Percentiles rank a stretch among this genome's conserved stretches.
Conservation (phyloP, 495 filamentous ascomycete genomes). For the Parathielavia hyrcaniae region DNA sequence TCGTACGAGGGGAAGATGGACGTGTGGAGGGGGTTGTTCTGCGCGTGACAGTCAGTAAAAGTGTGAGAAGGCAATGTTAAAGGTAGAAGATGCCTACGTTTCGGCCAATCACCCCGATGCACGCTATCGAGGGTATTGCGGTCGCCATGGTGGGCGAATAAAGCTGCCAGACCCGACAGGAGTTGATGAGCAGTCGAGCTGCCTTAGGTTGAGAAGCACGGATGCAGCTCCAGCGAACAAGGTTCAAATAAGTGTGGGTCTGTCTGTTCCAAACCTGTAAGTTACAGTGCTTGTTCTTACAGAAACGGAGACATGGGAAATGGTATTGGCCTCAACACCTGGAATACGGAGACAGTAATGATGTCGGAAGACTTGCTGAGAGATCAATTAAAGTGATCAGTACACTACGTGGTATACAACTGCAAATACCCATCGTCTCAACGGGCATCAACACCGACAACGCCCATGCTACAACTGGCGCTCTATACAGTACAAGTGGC, state of each 20-base stretch:
- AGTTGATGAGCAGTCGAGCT: neutral
- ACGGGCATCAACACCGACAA: neutral
- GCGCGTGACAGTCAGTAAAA: neutral
- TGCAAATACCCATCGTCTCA: too few relatives aligned
- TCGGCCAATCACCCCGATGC: constrained; percentile 88
- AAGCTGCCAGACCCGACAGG: neutral
- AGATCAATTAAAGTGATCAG: too few relatives aligned
- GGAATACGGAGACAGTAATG: neutral
- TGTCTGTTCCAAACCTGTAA: neutral
- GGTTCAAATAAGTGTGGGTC: too few relatives aligned
- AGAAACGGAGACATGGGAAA: neutral
- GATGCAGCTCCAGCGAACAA: neutral
- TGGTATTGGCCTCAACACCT: neutral
- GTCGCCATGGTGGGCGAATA: constrained; percentile 36
- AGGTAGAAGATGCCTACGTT: constrained; percentile 47
- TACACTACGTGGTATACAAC: too few relatives aligned
- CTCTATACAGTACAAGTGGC: neutral
- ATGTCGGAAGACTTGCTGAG: neutral
- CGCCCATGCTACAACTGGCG: neutral
- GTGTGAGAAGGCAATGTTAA: neutral
- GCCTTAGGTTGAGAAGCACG: neutral
- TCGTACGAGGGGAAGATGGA: constrained; percentile 73
- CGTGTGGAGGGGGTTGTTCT: constrained; percentile 97
- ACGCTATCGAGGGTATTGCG: constrained; percentile 69
- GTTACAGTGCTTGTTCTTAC: too few relatives aligned